Conservation (phyloP, 805 yeast species). For the Schwanniomyces polymorphus region DNA sequence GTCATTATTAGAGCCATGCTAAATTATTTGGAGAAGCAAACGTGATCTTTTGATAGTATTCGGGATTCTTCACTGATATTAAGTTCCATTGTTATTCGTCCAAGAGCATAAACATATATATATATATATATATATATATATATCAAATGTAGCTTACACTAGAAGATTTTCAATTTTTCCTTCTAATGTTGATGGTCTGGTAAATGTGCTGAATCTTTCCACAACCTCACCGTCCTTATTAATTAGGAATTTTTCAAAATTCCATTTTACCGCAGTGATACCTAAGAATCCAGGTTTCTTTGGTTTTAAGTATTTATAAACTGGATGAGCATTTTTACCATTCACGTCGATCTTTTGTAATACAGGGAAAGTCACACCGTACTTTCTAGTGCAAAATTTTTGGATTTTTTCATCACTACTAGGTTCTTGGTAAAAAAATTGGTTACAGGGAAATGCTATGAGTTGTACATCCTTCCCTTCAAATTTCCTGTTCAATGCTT, state of each 20-base stretch:
- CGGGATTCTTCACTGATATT: no score
- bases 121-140: no score
- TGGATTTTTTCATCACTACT: constrained; percentile 58
- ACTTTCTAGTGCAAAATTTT: constrained; percentile 72
- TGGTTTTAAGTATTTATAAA: constrained; percentile 72
- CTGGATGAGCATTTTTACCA: constrained; percentile 78
- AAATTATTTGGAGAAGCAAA: no score
- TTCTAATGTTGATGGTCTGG: constrained; percentile 34
- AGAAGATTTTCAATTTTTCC: constrained; percentile 59
- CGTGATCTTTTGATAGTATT: no score
- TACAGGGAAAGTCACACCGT: constrained; percentile 90
- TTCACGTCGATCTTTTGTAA: constrained; percentile 87
- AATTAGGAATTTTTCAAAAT: constrained; percentile 44
- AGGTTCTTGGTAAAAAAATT: constrained; percentile 44
- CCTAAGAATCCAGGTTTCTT: constrained; percentile 52
- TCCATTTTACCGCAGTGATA: constrained; percentile 43
- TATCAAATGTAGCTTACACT: constrained; percentile 9
- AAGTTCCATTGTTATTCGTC: no score
- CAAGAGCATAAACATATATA: no score
- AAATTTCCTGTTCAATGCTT: constrained; percentile 42
- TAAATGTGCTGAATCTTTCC: constrained; percentile 69
- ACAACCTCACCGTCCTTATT: constrained; percentile 43
- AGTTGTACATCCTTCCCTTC: constrained; percentile 35
- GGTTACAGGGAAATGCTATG: constrained; percentile 47
- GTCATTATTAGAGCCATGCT: no score